Conservation (phyloP, 306 rosid species). For the Prinsepia uniflora region DNA sequence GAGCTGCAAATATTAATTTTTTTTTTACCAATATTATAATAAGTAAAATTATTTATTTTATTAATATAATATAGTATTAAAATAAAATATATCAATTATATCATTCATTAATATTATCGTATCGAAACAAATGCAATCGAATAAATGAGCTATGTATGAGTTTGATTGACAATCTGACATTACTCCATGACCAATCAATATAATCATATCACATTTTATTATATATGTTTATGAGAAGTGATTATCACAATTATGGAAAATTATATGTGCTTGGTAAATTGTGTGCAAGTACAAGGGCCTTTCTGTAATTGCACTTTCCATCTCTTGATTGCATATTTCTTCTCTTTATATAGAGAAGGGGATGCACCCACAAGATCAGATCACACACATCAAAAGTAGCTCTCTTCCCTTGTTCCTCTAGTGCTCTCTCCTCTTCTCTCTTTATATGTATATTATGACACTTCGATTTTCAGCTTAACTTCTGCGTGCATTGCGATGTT, state of each 20-base stretch:
- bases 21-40: too few species aligned
- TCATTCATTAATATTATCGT: too few species aligned
- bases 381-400: not conserved
- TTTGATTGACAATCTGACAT: slow-evolving; percentile 21
- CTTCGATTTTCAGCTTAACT: not conserved
- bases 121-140: too few species aligned
- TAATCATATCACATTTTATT: not conserved
- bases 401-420: not conserved
- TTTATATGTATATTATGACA: too few species aligned
- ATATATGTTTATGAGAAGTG: not conserved
- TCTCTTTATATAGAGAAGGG: slow-evolving; percentile 37
- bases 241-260: slow-evolving; percentile 22
- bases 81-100: too few species aligned
- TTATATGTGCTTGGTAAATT: slow-evolving; percentile 23
- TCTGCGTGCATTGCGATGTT: not conserved
- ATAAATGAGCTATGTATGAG: too few species aligned
- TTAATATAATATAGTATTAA: too few species aligned
- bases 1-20: too few species aligned
- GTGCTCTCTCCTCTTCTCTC: too few species aligned
- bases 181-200: slow-evolving; percentile 17
- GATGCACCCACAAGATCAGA: slow-evolving; percentile 30
- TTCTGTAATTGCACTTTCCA: slow-evolving; percentile 30
- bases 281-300: slow-evolving; percentile 32
- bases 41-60: too few species aligned
- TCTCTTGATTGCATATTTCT: slow-evolving; percentile 18